Conservation (phyloP, 371 early-diverging fungal species). For the Mortierella sp. region DNA sequence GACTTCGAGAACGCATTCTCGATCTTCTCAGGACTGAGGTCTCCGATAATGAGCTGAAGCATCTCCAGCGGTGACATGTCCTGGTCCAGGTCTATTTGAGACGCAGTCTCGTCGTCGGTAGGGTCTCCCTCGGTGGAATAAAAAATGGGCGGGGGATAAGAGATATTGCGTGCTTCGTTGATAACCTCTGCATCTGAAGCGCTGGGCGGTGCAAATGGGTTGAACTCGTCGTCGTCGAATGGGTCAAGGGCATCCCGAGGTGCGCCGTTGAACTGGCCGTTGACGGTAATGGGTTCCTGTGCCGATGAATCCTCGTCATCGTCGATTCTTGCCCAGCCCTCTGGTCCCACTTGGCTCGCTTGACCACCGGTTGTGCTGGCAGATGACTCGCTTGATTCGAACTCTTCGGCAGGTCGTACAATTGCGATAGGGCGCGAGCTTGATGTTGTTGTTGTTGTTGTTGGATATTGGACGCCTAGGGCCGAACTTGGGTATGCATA, state of each 20-base stretch:
- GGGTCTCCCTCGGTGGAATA: constrained; percentile 27
- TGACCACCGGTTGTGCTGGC: not conserved
- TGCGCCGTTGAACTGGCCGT: constrained; percentile 5
- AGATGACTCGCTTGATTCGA: not conserved
- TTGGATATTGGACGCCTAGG: constrained; percentile 31
- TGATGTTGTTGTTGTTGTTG: not conserved
- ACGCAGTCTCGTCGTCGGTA: not conserved
- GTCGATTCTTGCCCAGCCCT: constrained; percentile 51
- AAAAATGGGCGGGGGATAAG: constrained; percentile 46
- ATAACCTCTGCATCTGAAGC: constrained; percentile 44
- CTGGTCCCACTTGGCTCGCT: not conserved
- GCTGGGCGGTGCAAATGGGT: constrained; percentile 57
- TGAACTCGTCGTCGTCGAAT: constrained; percentile 55
- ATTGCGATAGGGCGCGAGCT: constrained; percentile 35
- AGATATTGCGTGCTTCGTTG: constrained; percentile 24
- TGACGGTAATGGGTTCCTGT: not conserved
- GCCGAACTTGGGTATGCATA: constrained; percentile 15
- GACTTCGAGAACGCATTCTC: constrained; percentile 59
- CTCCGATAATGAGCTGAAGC: constrained; percentile 67
- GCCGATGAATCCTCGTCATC: constrained; percentile 34
- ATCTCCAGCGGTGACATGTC: constrained; percentile 72
- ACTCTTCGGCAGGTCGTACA: constrained; percentile 20
- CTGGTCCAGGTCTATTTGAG: constrained; percentile 43
- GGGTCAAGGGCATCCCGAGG: constrained; percentile 42
- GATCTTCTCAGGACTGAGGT: constrained; percentile 62